Percentiles rank a stretch among this genome's conserved stretches.
phyloP scores from a whole-genome alignment of 2,329 filamentous ascomycete species.

The Chaetothyriales sp. region DNA sequence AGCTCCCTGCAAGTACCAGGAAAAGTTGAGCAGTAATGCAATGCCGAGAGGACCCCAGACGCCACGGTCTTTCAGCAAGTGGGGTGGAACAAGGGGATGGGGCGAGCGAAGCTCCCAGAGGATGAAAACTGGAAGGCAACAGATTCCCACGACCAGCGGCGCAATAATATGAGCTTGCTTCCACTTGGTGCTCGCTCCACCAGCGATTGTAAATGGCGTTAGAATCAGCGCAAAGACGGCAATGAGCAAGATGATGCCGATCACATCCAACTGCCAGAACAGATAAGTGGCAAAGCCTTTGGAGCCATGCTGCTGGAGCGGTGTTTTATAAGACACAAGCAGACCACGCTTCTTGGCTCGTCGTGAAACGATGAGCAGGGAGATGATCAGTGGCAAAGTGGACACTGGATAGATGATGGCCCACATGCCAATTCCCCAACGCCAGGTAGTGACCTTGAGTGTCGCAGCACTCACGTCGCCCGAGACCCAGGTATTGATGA shows the following conservation, averaged over 20 bases:
- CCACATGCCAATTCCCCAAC: conserved; percentile 52
- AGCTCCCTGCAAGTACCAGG: conserved; percentile 49
- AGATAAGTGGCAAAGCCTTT: conserved; percentile 28
- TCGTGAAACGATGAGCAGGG: conserved; percentile 35
- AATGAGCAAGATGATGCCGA: conserved; percentile 39
- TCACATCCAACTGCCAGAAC: conserved; percentile 41
- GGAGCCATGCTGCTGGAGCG: conserved; percentile 29
- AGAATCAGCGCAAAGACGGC: conserved; percentile 38
- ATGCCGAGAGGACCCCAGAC: conserved; percentile 50
- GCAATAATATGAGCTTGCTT: conserved; percentile 35
- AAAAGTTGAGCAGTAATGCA: conserved; percentile 39
- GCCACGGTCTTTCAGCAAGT: conserved; percentile 46
- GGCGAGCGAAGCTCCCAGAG: conserved; percentile 37
- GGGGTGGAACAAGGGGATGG: conserved; percentile 45
- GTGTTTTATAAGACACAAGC: conserved; percentile 31
- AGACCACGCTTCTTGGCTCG: conserved; percentile 39
- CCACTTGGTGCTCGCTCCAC: conserved; percentile 36
- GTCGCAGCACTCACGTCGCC: conserved; percentile 42
- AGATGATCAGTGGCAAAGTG: conserved; percentile 39
- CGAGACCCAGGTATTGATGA: conserved; percentile 50
- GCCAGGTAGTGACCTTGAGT: conserved; percentile 37
- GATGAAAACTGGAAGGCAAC: conserved; percentile 35
- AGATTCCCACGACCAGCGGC: conserved; percentile 37
- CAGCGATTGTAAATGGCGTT: conserved; percentile 43
- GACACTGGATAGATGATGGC: conserved; percentile 44